Conservation (phyloP, 164 flowering plant genomes). For the Chimonanthus praecox region DNA sequence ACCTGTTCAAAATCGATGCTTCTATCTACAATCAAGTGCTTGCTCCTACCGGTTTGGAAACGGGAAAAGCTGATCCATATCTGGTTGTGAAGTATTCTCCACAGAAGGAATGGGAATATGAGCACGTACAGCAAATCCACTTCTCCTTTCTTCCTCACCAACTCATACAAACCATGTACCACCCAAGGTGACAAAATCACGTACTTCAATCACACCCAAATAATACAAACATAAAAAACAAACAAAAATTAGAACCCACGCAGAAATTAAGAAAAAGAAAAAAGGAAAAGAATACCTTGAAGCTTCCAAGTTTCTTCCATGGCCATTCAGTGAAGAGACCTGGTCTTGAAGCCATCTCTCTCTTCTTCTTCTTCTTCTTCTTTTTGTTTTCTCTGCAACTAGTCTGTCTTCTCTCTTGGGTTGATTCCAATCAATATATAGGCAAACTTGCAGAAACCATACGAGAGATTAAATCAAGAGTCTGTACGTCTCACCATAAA, state of each 20-base stretch:
- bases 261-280: too few relatives aligned
- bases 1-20: slow-evolving; percentile 42
- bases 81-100: slow-evolving; percentile 14
- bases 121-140: slow-evolving; percentile 3
- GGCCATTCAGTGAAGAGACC: slow-evolving; percentile 39
- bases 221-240: too few relatives aligned
- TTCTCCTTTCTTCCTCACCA: background rate
- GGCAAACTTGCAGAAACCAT: too few relatives aligned
- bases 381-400: too few relatives aligned
- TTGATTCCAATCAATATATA: too few relatives aligned
- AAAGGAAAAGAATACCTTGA: slow-evolving; percentile 16
- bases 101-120: slow-evolving; percentile 8
- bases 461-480: too few relatives aligned
- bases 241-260: too few relatives aligned
- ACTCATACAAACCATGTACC: slow-evolving; percentile 5
- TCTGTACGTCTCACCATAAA: too few relatives aligned
- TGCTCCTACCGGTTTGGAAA: slow-evolving; percentile 16
- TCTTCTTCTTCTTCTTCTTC: background rate
- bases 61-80: slow-evolving; percentile 19
- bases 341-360: slow-evolving; percentile 29
- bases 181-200: slow-evolving; percentile 11
- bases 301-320: slow-evolving; percentile 31
- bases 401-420: too few relatives aligned
- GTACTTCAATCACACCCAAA: slow-evolving; percentile 3
- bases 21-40: slow-evolving; percentile 23